A percentile compares a stretch with the other conserved stretches of the same genome.
Conservation (phyloP, 345 rosid species). For the Streptanthus diversifolius region DNA sequence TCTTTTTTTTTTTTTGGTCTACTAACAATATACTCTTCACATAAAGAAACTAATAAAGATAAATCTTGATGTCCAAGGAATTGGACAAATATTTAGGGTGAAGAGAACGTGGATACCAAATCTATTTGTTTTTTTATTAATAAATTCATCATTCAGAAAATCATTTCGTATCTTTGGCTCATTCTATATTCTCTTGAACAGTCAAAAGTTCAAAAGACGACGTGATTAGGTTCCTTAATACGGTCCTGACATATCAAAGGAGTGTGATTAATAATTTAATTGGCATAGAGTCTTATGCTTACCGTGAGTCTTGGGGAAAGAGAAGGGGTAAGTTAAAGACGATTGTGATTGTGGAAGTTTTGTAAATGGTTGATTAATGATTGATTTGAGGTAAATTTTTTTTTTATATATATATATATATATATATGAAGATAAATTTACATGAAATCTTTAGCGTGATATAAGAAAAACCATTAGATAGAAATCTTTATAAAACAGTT, state of each 20-base stretch:
- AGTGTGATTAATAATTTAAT: too few species aligned
- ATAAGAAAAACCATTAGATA: too few species aligned
- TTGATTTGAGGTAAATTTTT: too few species aligned
- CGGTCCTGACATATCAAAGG: too few species aligned
- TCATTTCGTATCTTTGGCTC: conserved; percentile 30
- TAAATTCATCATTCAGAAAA: not conserved
- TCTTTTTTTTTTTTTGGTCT: not conserved
- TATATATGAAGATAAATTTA: too few species aligned
- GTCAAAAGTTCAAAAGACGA: conserved; percentile 24
- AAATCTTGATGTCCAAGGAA: conserved; percentile 32
- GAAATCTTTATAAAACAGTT: too few species aligned
- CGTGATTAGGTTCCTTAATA: conserved; percentile 25
- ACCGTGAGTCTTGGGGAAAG: not conserved
- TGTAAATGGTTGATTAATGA: too few species aligned
- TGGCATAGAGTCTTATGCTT: too few species aligned
- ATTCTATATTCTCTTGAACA: conserved; percentile 15
- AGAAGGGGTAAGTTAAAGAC: too few species aligned
- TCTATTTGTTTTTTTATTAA: not conserved
- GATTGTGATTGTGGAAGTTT: too few species aligned
- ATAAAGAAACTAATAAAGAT: not conserved
- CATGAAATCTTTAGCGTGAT: too few species aligned
- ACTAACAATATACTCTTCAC: not conserved
- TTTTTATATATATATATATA: too few species aligned
- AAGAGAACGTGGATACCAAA: conserved; percentile 29
- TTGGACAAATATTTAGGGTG: conserved; percentile 9